Percentiles rank a stretch among this genome's conserved stretches.
phyloP scores from a whole-genome alignment of 2,329 filamentous ascomycete species.

The Monilinia polystroma region DNA sequence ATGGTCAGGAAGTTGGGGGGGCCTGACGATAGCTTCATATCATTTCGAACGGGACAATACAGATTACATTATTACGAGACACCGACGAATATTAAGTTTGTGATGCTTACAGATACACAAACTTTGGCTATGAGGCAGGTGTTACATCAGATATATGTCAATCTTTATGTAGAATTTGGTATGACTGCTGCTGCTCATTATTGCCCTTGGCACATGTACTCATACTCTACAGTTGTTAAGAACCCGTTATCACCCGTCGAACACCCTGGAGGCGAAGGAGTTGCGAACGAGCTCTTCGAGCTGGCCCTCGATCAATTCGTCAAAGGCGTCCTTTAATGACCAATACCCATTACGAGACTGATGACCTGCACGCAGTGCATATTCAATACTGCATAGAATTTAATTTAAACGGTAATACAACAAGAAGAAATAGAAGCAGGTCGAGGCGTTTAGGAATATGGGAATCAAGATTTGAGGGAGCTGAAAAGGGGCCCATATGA shows the following conservation, averaged over 20 bases:
- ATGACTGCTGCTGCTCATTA: constrained; percentile 41
- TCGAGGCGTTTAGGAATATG: neutral
- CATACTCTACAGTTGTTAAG: constrained; percentile 59
- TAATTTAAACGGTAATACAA: constrained; percentile 1
- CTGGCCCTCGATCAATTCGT: constrained; percentile 76
- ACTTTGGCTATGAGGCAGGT: constrained; percentile 90
- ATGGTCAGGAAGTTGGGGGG: constrained; percentile 96
- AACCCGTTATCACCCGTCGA: constrained; percentile 68
- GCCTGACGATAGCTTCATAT: constrained; percentile 90
- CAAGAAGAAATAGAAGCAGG: neutral
- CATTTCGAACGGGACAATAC: constrained; percentile 90
- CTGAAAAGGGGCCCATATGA: neutral
- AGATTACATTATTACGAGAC: constrained; percentile 99
- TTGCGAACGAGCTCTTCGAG: constrained; percentile 70
- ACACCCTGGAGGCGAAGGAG: constrained; percentile 66
- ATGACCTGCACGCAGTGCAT: constrained; percentile 8
- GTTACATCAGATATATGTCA: constrained; percentile 97
- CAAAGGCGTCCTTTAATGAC: constrained; percentile 53
- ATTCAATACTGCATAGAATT: constrained; percentile 2
- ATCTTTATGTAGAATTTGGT: constrained; percentile 96
- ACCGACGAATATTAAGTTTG: constrained; percentile 90
- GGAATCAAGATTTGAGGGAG: constrained; percentile 3
- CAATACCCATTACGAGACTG: neutral
- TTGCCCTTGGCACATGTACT: neutral
- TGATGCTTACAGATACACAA: constrained; percentile 90